Evolutionary conservation across 768 basidiomycete species (phyloP), one percentile per base, ranked within the genome.

Genomic region (Boletus huronensis): DNA sequence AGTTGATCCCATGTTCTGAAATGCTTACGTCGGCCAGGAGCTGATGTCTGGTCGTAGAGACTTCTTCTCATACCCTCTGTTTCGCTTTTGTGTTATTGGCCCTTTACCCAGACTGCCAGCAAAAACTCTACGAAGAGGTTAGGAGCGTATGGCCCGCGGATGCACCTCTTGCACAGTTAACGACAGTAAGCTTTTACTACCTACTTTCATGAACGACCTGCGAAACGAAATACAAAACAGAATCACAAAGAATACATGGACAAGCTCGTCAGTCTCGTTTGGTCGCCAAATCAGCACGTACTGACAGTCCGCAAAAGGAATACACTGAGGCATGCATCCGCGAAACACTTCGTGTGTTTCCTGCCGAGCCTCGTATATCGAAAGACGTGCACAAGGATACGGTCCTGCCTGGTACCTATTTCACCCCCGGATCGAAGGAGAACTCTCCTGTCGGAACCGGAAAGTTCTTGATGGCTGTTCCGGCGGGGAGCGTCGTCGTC

Each of bases 51-150:
- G 9, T 11, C n/a, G 0, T 50, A 81, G 79, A 81, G 64, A 82
- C 79, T 0, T 72, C 77, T 1, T 72, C 79, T 6, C 75, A 80
- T 55, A 68, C 78, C 0, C 67, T 80, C 5, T 68, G 69, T 36
- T 80, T 80, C 52, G 70, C 74, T 1, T 53, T 81, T 14, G 66
- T 61, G 0, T 66, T 79, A 11, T 64, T 84, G 8, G 82, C 82
- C 5, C 66, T 82, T 13, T 66, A 82, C 58, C 80, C 81, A 3
- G 77, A 78, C 0, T 69, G 70, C 31, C 82, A 84, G 59, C 64
- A 74, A 26, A 77, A 71, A 50, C 58, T 83, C 0, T 75, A 72
- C 45, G 70, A 77, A 32, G 79, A 82, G 50, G 62, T 73, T 6
- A 32, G 48, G 7, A 51, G 45, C 16, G 39, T 77, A n/a, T 80